phyloP scores from a whole-genome alignment of 2,329 filamentous ascomycete species.

The Hypoxylon sp. region DNA sequence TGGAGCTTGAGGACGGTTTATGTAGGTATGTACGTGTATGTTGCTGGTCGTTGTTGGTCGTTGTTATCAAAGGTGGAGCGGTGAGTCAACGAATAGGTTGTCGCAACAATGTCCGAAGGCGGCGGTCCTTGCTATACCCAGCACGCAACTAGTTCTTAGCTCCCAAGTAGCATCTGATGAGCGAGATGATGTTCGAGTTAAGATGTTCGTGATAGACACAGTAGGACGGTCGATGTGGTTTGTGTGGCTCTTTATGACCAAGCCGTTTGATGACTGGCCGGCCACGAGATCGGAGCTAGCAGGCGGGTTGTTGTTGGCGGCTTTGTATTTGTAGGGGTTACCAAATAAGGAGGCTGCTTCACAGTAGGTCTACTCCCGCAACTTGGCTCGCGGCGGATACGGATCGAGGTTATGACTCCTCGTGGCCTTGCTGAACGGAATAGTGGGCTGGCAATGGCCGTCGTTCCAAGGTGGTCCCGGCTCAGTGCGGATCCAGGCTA shows the following conservation, averaged over 20 bases:
- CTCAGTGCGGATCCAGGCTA: slow-evolving; percentile 52
- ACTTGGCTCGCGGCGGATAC: slow-evolving; percentile 57
- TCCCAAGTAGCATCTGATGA: slow-evolving; percentile 53
- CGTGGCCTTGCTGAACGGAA: slow-evolving; percentile 47
- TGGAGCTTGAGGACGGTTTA: slow-evolving; percentile 37
- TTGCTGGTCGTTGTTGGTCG: slow-evolving; percentile 43
- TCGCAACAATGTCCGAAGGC: slow-evolving; percentile 48
- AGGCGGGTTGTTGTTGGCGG: slow-evolving; percentile 41
- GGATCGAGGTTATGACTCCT: slow-evolving; percentile 63
- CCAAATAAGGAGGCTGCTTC: slow-evolving; percentile 54
- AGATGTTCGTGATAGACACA: slow-evolving; percentile 33
- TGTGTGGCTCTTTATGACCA: slow-evolving; percentile 48
- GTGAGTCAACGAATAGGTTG: slow-evolving; percentile 49
- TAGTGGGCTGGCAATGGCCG: slow-evolving; percentile 43
- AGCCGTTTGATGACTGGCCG: slow-evolving; percentile 48
- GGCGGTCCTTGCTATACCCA: slow-evolving; percentile 50
- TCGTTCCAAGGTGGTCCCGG: slow-evolving; percentile 48
- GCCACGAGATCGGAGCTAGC: slow-evolving; percentile 45
- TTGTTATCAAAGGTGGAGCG: slow-evolving; percentile 33
- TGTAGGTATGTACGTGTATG: slow-evolving; percentile 33
- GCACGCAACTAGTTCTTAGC: slow-evolving; percentile 48
- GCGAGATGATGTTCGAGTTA: slow-evolving; percentile 39
- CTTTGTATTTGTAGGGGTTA: slow-evolving; percentile 56
- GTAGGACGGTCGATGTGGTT: slow-evolving; percentile 40
- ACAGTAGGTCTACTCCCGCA: slow-evolving; percentile 42